Conservation (phyloP, 2,329 filamentous ascomycete genomes). For the Aureobasidium sp. region DNA sequence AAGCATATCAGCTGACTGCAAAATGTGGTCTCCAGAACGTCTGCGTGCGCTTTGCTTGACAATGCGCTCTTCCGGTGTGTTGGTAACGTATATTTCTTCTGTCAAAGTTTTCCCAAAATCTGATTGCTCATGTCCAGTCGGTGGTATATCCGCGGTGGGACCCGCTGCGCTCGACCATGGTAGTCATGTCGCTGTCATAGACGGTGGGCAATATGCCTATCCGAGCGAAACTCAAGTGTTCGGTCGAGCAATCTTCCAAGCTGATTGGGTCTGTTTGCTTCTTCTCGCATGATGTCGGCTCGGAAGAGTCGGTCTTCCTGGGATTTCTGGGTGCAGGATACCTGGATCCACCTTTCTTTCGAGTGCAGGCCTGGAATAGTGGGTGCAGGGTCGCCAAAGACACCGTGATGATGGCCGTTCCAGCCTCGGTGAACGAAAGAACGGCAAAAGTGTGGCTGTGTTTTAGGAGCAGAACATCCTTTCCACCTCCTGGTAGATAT, state of each 20-base stretch:
- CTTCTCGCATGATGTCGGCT: background rate
- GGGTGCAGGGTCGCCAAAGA: slow-evolving; percentile 14
- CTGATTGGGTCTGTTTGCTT: background rate
- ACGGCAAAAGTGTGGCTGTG: slow-evolving; percentile 1
- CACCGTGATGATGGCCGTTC: slow-evolving; percentile 15
- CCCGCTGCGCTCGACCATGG: background rate
- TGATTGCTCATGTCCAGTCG: background rate
- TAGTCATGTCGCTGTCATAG: background rate
- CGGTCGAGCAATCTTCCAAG: background rate
- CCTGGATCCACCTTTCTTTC: background rate
- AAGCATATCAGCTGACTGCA: background rate
- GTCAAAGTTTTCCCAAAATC: background rate
- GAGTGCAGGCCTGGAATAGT: background rate
- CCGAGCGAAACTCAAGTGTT: background rate
- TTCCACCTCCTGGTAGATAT: background rate
- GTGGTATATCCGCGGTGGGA: background rate
- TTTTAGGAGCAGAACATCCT: slow-evolving; percentile 3
- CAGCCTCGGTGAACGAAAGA: slow-evolving; percentile 4
- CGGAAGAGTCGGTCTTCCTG: background rate
- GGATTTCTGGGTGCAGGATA: background rate
- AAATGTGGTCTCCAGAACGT: background rate
- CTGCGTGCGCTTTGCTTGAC: background rate
- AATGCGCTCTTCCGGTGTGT: too few relatives aligned
- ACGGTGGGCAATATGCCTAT: background rate
- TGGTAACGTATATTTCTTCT: background rate